A percentile compares a stretch with the other conserved stretches of the same genome.
phyloP scores from a whole-genome alignment of 345 rosid species.

The Eutrema heterophyllum region DNA sequence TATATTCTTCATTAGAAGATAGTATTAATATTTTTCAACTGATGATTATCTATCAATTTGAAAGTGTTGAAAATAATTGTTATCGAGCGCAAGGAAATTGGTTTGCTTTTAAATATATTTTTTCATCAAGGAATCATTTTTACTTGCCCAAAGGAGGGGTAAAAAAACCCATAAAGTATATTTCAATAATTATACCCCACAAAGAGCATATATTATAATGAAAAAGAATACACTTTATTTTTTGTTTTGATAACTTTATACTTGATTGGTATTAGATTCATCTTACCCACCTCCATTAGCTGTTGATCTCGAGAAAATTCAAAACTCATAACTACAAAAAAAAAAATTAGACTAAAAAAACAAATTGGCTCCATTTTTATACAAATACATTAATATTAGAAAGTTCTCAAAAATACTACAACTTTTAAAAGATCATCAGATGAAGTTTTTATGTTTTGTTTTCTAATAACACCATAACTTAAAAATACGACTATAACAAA shows the following conservation, averaged over 20 bases:
- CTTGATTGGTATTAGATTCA: constrained; percentile 39
- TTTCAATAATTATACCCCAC: constrained; percentile 31
- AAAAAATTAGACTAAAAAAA: not conserved
- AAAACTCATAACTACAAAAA: not conserved
- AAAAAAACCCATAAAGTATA: constrained; percentile 20
- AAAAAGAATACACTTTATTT: constrained; percentile 30
- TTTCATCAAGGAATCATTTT: constrained; percentile 28
- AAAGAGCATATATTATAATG: constrained; percentile 29
- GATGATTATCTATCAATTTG: not conserved
- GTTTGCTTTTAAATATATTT: constrained; percentile 20
- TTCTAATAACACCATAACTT: not conserved
- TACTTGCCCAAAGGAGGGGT: constrained; percentile 23
- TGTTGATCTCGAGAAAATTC: constrained; percentile 14
- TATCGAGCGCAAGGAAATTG: constrained; percentile 21
- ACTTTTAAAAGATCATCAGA: not conserved
- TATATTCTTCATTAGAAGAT: not conserved
- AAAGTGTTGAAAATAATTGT: constrained; percentile 3
- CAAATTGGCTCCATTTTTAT: not conserved
- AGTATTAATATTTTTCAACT: not conserved
- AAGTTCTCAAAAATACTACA: not conserved
- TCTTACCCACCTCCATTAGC: constrained; percentile 36
- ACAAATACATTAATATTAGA: not conserved
- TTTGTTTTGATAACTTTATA: constrained; percentile 22
- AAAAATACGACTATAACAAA: not conserved
- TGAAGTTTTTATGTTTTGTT: not conserved